Base-by-base conservation (phyloP, 2,329 filamentous ascomycete genomes). In the Colletotrichum tofieldiae region DNA sequence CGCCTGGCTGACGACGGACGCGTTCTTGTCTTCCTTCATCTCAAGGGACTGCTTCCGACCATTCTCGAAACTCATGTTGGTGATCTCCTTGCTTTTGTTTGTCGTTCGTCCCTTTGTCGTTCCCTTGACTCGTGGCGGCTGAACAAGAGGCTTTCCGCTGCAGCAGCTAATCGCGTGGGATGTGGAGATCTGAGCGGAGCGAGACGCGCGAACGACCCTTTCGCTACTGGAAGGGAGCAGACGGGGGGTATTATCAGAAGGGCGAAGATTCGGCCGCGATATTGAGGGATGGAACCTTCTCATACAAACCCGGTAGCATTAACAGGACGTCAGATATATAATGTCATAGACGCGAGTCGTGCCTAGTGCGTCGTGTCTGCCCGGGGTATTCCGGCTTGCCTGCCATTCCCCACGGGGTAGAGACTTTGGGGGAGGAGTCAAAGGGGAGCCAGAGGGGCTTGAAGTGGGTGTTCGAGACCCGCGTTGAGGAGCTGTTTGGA, bases 1-100 rank as follows among this genome's bases (percentile, higher is more conserved):
- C 8, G 58, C 59, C 68, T 49, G 29, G 45, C 51, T 41, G 54
- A 69, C 60, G 51, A 56, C 43, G 65, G 43, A 54, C 43, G 64
- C 55, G 26, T 67, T 59, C 39, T 65, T 73, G 64, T 75, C 67
- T 60, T 75, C 73, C 67, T 74, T 75, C 71, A 73, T 73, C 41
- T 73, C 71, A 41, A 73, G 60, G n/a, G 71, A 73, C 35, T 56
- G 67, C 62, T 73, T 73, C 49, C 51, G 54, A 8, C 37, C 67
- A 58, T 73, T 35, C 26, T 73, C 71, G 47, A 54, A 54, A 54
- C 61, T 54, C 61, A 64, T 64, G 20, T 16, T 54, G 35, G n/a
- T 26, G 11, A 5, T 7, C 49, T 18, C 29, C 37, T 37, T 60
- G 16, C 5, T n/a, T 39, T 12, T 41, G 18, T 6, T 39, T 5